phyloP scores from a whole-genome alignment of 2,329 filamentous ascomycete species.

The Fusarium begoniae region DNA sequence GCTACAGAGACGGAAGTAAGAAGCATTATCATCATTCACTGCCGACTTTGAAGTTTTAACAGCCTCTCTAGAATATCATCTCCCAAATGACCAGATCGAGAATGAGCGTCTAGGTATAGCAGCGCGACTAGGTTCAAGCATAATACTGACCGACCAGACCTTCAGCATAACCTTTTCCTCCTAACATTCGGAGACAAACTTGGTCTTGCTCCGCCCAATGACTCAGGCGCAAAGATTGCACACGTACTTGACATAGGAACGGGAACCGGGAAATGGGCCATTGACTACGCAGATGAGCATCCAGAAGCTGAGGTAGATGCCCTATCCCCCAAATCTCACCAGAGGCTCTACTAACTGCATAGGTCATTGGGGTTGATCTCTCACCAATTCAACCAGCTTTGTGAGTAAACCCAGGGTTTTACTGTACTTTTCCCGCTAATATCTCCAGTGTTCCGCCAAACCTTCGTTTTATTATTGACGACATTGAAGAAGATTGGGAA shows the following conservation, averaged over 20 bases:
- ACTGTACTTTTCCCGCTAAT: neutral
- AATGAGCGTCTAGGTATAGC: neutral
- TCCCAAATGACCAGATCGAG: neutral
- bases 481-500: neutral
- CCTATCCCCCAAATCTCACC: no score
- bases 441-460: neutral
- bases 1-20: slow-evolving; percentile 16
- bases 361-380: neutral
- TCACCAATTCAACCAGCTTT: neutral
- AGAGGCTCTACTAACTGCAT: neutral
- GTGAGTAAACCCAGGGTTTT: neutral
- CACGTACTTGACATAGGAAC: neutral
- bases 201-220: neutral
- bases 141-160: neutral
- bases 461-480: neutral
- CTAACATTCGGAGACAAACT: neutral
- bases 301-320: neutral
- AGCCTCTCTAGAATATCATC: neutral
- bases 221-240: rapidly evolving
- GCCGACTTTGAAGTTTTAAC: no score
- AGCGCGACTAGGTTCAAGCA: rapidly evolving
- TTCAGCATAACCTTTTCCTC: neutral
- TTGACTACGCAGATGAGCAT: slow-evolving; percentile 4
- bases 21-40: rapidly evolving
- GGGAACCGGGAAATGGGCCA: neutral